These are phyloP conservation scores for Metarhizium album DNA, from an alignment of 2,329 filamentous ascomycete genomes.

Conservation along the genomic window DNA sequence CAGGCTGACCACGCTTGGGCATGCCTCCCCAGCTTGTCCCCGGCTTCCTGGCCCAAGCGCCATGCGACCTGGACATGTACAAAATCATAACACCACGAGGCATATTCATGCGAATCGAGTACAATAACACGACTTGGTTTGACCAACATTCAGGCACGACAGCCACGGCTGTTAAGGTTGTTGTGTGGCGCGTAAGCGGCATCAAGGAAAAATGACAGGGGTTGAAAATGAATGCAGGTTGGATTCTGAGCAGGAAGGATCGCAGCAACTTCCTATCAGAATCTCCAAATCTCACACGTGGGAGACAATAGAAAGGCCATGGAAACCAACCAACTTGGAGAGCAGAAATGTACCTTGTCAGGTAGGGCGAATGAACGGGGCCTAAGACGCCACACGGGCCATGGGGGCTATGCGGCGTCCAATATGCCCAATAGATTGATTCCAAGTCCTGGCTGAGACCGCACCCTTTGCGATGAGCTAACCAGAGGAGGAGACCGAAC, in stretches of 20 bases:
- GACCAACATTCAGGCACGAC: background rate
- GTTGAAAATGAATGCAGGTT: background rate
- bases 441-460: background rate
- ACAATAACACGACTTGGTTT: background rate
- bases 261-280: conserved; percentile 2
- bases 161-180: background rate
- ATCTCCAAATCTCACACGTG: conserved; percentile 1
- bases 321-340: background rate
- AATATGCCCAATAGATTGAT: background rate
- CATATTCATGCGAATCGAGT: background rate
- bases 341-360: background rate
- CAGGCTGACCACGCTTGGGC: background rate
- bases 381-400: background rate
- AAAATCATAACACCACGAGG: too few relatives aligned
- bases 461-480: conserved; percentile 1
- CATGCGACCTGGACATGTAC: too few relatives aligned
- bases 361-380: background rate
- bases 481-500: conserved; percentile 1
- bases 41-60: background rate
- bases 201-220: background rate
- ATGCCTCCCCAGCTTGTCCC: background rate
- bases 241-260: background rate
- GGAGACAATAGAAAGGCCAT: background rate
- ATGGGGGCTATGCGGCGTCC: too few relatives aligned
- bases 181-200: background rate